Evolutionary conservation across 495 filamentous ascomycete genomes (phyloP), one percentile per base, ranked within the genome.

Genomic region (Cercophora sp.): DNA sequence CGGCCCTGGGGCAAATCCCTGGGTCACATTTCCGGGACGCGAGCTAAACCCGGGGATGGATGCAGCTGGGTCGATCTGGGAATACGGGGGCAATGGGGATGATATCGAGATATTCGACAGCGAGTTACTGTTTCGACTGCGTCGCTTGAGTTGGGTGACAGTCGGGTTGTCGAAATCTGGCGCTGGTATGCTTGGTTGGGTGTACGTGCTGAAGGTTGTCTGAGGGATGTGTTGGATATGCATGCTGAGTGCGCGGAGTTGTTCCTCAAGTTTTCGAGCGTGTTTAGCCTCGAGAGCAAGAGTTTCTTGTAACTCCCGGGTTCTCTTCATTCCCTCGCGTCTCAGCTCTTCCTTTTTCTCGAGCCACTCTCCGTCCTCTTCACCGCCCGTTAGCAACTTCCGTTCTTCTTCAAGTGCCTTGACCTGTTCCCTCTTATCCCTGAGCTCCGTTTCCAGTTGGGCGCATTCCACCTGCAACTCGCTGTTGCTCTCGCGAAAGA

Each of bases 91-190:
- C 20, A 69, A 50, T 19, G 71, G 68, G 4, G 71, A 73, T 18
- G 73, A 59, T 9, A 73, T 58, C 15, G 52, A 63, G 10, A 72
- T 62, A 32, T 68, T 76, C 5, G 80, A 78, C 9, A 81, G 68
- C 13, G 79, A 79, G 58, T 79, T 83, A 57, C 78, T 77, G 55
- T 76, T 77, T 13, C 77, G 75, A 56, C 77, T 79, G 26, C 79
- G 71, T 13, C 79, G 70, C 47, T 75, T 75, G 49, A 72, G 71
- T 72, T 74, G 72, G 35, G 65, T 73, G 68, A 72, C 61, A 52
- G 66, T 60, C 23, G 70, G 39, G 48, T 65, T 48, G 51, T 82
- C 79, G 52, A 78, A 78, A 54, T 80, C 77, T 23, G 75, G 52
- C 8, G 69, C 72, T 3, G 77, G 71, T 0, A 72, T 65, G 55